Base-by-base conservation (phyloP, 2,329 filamentous ascomycete species). In the Exutisphaerella laricina region DNA sequence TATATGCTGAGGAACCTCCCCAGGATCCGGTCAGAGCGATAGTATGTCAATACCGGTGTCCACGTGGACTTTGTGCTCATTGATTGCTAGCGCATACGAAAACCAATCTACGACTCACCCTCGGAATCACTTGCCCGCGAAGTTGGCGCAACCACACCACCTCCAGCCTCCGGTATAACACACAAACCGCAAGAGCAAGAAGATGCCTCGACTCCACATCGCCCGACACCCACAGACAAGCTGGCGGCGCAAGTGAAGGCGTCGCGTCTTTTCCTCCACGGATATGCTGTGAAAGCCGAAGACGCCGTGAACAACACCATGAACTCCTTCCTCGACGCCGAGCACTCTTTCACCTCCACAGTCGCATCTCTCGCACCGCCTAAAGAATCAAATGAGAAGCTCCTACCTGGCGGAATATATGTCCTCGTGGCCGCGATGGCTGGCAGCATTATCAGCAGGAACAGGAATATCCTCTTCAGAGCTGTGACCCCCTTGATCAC, bases 371-470 rank as follows among this genome's bases (percentile, higher is more conserved):
- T 98, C 28, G 92, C 89, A 14, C 92, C 92, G 21, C 74, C 88
- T 26, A 83, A 82, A 59, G 84, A 90, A 68, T 86, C 81, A 48
- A 86, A 85, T 64, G 92, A 98, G 74, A 81, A 82, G 62, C 77
- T 98, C 43, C 82, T 97, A 69, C 92, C 92, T 23, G 90, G 90
- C 18, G 75, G 81, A 46, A 80, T 97, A 55, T 97, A 97, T 70
- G 88, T 97, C 34, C 78, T 96, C 21, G 89, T 98, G 35, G 84
- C 89, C 30, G 82, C 87, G 58, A 96, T 98, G 89, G 87, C 92
- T 25, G 92, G 90, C 56, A 88, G 81, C 66, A 97, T 98, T 64
- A 73, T 96, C 42, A 80, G 86, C 42, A 81, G 90, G 51, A 94
- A 94, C 73, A 82, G 90, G 57, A 89, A 85, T 66, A 76, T 97